Conservation (phyloP, 2,329 filamentous ascomycete species). For the Colletotrichum sp. region DNA sequence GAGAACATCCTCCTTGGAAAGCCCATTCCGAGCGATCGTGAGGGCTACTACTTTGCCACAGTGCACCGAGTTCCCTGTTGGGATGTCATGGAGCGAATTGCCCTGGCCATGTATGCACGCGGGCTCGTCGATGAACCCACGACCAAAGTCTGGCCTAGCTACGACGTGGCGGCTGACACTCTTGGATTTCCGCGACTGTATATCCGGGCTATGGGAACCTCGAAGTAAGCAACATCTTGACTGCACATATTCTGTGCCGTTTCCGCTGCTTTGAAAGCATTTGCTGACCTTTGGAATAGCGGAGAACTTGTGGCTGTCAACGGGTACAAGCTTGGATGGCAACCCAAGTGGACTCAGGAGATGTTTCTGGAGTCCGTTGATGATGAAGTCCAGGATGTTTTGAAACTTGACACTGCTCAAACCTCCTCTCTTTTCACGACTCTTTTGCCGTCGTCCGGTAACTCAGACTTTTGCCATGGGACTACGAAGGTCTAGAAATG, state of each 20-base stretch:
- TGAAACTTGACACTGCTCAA: slow-evolving; percentile 22
- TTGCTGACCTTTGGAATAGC: neutral
- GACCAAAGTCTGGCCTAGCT: slow-evolving; percentile 31
- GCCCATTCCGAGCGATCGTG: slow-evolving; percentile 28
- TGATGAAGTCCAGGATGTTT: slow-evolving; percentile 28
- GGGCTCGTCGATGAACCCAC: slow-evolving; percentile 30
- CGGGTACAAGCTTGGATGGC: slow-evolving; percentile 27
- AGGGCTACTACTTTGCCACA: slow-evolving; percentile 38
- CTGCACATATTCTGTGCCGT: neutral
- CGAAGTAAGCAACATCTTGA: slow-evolving; percentile 24
- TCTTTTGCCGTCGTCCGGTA: neutral
- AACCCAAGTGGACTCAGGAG: slow-evolving; percentile 30
- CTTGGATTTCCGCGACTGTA: slow-evolving; percentile 32
- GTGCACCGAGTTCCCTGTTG: slow-evolving; percentile 32
- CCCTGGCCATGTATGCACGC: slow-evolving; percentile 27
- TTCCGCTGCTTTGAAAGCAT: neutral
- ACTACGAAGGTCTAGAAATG: neutral
- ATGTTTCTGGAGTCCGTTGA: slow-evolving; percentile 28
- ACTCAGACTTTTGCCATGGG: neutral
- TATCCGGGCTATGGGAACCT: slow-evolving; percentile 28
- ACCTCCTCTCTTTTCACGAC: neutral
- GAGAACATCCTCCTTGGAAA: slow-evolving; percentile 31
- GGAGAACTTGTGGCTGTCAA: slow-evolving; percentile 25
- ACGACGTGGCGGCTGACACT: slow-evolving; percentile 32
- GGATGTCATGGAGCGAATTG: slow-evolving; percentile 31